Base-by-base conservation (phyloP, 768 basidiomycete species). In the Omphalotus guepiniiformis region DNA sequence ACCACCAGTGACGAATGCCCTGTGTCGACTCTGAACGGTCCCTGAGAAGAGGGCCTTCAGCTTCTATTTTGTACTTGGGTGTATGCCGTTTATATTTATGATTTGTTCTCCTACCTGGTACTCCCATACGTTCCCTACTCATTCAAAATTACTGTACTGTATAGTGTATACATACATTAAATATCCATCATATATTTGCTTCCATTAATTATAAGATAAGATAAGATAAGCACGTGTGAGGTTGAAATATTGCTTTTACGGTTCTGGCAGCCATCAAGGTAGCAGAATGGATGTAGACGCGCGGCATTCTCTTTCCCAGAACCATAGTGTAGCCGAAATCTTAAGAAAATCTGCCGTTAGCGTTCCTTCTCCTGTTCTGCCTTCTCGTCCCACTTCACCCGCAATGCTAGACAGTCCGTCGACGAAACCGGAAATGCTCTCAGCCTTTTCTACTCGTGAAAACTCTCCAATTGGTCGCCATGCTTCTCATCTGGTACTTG, bases 401-500 rank as follows among this genome's bases (percentile, higher is more conserved):
- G n/a, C n/a, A n/a, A n/a, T n/a, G n/a, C n/a, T n/a, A n/a, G n/a
- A 9, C 30, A 34, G n/a, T 34, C 9, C 30, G 11, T 9, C 30
- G 30, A 9, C 38, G 25, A 46, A 21, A 19, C n/a, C 22, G 6
- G n/a, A 11, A 16, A 27, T 27, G 26, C 32, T 46, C 34, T 49
- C 48, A 28, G 48, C 35, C 16, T 35, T 41, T 18, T 32, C 23
- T 26, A 49, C 39, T 25, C 39, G 48, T 41, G 40, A 41, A 29
- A 38, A 44, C 29, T 45, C 49, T 39, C 49, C 49, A 39, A 37
- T 36, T 25, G 11, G 34, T 30, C 49, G 48, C 6, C 41, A 39
- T 25, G 40, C 26, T 8, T 49, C 48, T 34, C 39, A 42, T 42
- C 34, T 49, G 30, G 34, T 41, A n/a, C 30, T 43, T 6, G 40